Evolutionary conservation across 1,139 yeast species (phyloP), one percentile per base, ranked within the genome.

Genomic region (Sugiyamaella xylanicola): DNA sequence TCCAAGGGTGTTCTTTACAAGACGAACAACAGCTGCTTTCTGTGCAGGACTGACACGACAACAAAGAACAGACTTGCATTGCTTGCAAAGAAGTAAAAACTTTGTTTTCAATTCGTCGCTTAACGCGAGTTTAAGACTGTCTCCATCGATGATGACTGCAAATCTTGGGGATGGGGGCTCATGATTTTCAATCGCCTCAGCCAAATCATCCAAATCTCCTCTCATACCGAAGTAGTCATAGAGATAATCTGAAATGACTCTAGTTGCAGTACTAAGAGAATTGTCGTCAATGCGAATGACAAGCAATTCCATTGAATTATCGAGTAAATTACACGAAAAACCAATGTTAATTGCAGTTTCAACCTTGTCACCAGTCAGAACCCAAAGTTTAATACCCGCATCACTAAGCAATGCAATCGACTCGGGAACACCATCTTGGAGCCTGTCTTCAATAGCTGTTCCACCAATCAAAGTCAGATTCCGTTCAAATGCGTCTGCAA

Each of bases 291-390:
- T 78, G 56, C 80, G 72, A 15, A 92, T 79, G 16, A 92, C 90
- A 58, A 93, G 73, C 55, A 93, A 76, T 65, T 89, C 87, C 99
- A 93, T 93, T 41, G 85, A 88, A 64, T 83, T 89, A 60, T 87
- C 90, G 60, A 93, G 78, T 61, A 93, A 76, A 66, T 93, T 93
- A 78, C 98, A 93, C 11, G 97, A 90, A 69, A 90, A 93, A 3
- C 99, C 99, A 76, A 93, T 93, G 68, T 93, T 93, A 68, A 93
- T 93, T 8, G 99, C 99, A 32, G 99, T 93, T 74, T 93, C 99
- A 49, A 93, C 95, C 74, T 92, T 88, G 73, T 93, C 99, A 72
- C 99, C 99, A 16, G 99, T 93, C 56, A 93, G 78, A 40, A 93
- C 98, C 99, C 99, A 93, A 55, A 93, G 77, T 72, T 93, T 93